Evolutionary conservation across 2,329 filamentous ascomycete species (phyloP), one percentile per base, ranked within the genome.

Genomic region (Aspergillus tubingensis): DNA sequence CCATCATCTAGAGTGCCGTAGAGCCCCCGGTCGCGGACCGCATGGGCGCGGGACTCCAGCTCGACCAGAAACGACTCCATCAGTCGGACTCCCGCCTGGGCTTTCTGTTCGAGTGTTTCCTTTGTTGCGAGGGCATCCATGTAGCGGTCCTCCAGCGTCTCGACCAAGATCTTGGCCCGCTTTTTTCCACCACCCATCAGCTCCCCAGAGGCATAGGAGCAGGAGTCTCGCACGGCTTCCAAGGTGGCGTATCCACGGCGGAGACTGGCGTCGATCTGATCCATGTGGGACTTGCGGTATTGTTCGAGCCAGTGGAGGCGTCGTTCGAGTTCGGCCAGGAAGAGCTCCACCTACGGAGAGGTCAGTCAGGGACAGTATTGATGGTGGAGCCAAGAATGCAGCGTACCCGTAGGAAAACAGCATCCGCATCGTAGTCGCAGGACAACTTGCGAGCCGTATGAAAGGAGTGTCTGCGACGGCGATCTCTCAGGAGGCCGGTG

Each of bases 61-160:
- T 98, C 94, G 21, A 87, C 85, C 21, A 99, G 81, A 79, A 96
- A 92, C 39, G 81, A 84, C 72, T 98, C 94, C 72, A 98, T 89
- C 63, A 98, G 80, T 62, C 91, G 88, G 65, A 99, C 89, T 5
- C 92, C 91, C 38, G 94, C 89, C 62, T 91, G 86, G 3, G 94
- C 92, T 79, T 98, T 98, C 69, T 96, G 92, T 70, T 95, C 92
- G 68, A 98, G 79, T 0, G 92, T 93, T 72, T 91, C 93, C 65
- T 93, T 92, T 2, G 90, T 91, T 15, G 86, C 88, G 65, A 99
- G 79, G 1, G 91, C 92, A 68, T 95, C 91, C 64, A 96, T 89
- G 77, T 97, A 99, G 65, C 91, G 85, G 27, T 85, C 84, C 76
- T 99, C 95, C 13, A 99, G 81, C 0, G 92, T 96, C 69, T 98